A percentile compares a stretch with the other conserved stretches of the same genome.
phyloP scores from a whole-genome alignment of 73 alveolate species.

The Paraurostyla sp. region DNA sequence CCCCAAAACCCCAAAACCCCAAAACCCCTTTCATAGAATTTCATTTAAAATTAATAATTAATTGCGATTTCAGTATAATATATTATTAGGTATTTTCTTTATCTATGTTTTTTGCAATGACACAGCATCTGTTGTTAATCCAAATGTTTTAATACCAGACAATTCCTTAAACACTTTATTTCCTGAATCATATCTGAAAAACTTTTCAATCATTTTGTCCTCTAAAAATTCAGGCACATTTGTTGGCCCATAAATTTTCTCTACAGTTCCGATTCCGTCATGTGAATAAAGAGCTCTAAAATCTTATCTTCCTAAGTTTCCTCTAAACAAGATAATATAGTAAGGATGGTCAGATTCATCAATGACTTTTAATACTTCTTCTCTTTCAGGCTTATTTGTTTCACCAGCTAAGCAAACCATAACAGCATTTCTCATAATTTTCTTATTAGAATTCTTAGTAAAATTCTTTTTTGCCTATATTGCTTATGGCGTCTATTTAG shows the following conservation, averaged over 20 bases:
- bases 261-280: conserved; percentile 35
- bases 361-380: conserved; percentile 31
- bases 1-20: too few relatives aligned
- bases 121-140: conserved; percentile 50
- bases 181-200: conserved; percentile 56
- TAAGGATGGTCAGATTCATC: conserved; percentile 47
- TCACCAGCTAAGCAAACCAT: conserved; percentile 40
- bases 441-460: conserved; percentile 39
- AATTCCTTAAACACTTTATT: conserved; percentile 48
- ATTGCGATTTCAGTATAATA: not conserved
- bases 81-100: conserved; percentile 3
- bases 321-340: conserved; percentile 36
- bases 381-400: conserved; percentile 9
- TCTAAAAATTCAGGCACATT: conserved; percentile 22
- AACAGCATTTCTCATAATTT: conserved; percentile 21
- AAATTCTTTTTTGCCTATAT: not conserved
- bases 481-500: conserved; percentile 29
- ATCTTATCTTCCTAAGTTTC: conserved; percentile 53
- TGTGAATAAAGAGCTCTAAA: conserved; percentile 52
- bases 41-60: too few relatives aligned
- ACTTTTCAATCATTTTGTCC: conserved; percentile 46
- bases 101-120: not conserved
- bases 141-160: conserved; percentile 32
- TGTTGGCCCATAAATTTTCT: conserved; percentile 11
- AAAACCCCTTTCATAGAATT: too few relatives aligned